Conservation (phyloP, 2,329 filamentous ascomycete species). For the Dothideomycetidae sp. region DNA sequence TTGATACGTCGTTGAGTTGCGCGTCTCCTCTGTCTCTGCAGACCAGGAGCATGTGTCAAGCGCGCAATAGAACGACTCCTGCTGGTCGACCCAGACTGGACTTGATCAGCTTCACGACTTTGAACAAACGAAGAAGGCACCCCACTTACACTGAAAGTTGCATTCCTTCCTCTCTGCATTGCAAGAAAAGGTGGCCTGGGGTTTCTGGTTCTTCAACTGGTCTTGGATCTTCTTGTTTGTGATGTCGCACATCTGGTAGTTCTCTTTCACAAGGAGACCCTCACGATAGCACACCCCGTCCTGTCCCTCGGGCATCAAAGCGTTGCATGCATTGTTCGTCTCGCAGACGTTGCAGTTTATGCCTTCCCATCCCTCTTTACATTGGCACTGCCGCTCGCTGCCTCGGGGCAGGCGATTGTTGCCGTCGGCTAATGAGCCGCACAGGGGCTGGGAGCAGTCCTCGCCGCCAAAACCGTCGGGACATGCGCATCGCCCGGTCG, state of each 20-base stretch:
- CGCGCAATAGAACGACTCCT: constrained; percentile 92
- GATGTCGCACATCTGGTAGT: constrained; percentile 95
- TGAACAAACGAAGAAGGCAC: no score
- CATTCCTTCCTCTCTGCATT: constrained; percentile 60
- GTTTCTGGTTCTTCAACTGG: constrained; percentile 68
- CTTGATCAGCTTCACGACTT: no score
- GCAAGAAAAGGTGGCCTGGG: constrained; percentile 91
- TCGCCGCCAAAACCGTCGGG: constrained; percentile 87
- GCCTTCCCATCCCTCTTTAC: constrained; percentile 84
- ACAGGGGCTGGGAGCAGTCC: constrained; percentile 82
- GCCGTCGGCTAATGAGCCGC: constrained; percentile 73
- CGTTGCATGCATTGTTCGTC: constrained; percentile 67
- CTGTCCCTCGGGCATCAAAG: constrained; percentile 68
- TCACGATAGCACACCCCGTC: constrained; percentile 86
- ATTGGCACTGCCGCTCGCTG: constrained; percentile 57
- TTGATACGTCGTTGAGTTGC: constrained; percentile 71
- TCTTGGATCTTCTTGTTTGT: constrained; percentile 90
- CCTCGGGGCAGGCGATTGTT: constrained; percentile 58
- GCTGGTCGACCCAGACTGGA: constrained; percentile 85
- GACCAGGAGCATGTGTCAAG: constrained; percentile 65
- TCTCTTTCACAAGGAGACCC: constrained; percentile 80
- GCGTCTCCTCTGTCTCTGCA: constrained; percentile 50
- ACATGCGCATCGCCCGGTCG: constrained; percentile 84
- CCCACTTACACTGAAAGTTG: constrained; percentile 79
- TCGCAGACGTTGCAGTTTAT: constrained; percentile 96